These are phyloP conservation scores for Penicillium nordicum DNA, from an alignment of 2,329 filamentous ascomycete genomes.

Conservation along the genomic window DNA sequence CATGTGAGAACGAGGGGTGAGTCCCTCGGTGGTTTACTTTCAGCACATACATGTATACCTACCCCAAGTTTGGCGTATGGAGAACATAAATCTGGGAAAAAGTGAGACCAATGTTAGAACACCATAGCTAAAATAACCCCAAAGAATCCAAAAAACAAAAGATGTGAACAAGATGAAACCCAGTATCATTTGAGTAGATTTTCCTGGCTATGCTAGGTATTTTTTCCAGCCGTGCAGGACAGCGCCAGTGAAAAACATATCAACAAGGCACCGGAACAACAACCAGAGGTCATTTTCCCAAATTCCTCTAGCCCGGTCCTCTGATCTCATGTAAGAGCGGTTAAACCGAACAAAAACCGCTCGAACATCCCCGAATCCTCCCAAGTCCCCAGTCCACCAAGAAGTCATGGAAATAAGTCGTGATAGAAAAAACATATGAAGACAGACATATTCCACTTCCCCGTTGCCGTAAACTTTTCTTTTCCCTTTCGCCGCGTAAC, in stretches of 20 bases:
- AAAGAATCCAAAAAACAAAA: neutral
- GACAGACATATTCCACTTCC: slow-evolving; percentile 22
- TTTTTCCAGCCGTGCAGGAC: slow-evolving; percentile 27
- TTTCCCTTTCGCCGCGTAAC: slow-evolving; percentile 49
- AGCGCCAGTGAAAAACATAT: slow-evolving; percentile 28
- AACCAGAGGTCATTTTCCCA: slow-evolving; percentile 17
- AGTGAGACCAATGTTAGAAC: neutral
- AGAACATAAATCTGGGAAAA: neutral
- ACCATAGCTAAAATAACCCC: neutral
- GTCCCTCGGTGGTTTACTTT: neutral
- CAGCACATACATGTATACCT: neutral
- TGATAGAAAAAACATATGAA: slow-evolving; percentile 19
- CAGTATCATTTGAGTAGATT: slow-evolving; percentile 32
- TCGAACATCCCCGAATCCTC: slow-evolving; percentile 22
- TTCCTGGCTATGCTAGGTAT: slow-evolving; percentile 35
- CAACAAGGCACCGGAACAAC: slow-evolving; percentile 24
- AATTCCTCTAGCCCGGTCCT: slow-evolving; percentile 20
- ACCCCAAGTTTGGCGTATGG: neutral
- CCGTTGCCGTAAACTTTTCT: slow-evolving; percentile 44
- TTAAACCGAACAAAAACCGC: slow-evolving; percentile 17
- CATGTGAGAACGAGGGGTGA: neutral
- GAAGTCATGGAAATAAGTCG: slow-evolving; percentile 27
- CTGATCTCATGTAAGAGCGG: slow-evolving; percentile 17
- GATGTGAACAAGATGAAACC: slow-evolving; percentile 27
- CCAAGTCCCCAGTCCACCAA: slow-evolving; percentile 24